These are phyloP conservation scores for Phytophthora pisi DNA, from an alignment of 352 stramenopile genomes.

Conservation along the genomic window DNA sequence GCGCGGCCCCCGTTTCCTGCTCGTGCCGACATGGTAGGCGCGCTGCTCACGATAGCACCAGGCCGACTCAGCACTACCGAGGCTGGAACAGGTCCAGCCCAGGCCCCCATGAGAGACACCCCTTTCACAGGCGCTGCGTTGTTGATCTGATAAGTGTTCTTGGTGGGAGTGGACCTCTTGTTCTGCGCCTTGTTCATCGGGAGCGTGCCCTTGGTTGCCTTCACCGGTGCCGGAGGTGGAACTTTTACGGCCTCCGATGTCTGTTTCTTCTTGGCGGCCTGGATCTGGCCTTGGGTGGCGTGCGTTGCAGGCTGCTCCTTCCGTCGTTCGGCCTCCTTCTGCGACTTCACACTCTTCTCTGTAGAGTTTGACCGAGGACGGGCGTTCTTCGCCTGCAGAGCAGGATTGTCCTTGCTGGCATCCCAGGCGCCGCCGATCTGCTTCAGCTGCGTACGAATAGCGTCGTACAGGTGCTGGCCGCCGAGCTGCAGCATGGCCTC, in stretches of 20 bases:
- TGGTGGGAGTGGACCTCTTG: background rate
- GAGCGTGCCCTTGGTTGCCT: background rate
- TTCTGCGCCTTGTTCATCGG: background rate
- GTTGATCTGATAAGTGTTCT: background rate
- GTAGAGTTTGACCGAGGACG: background rate
- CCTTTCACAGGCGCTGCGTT: background rate
- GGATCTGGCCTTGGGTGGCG: background rate
- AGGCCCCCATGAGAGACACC: background rate
- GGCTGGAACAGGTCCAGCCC: background rate
- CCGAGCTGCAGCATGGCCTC: constrained; percentile 22
- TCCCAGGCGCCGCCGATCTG: constrained; percentile 21
- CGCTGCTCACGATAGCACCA: constrained; percentile 10
- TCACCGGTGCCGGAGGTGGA: constrained; percentile 21
- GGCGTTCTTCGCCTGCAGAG: constrained; percentile 20
- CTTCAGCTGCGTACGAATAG: constrained; percentile 21
- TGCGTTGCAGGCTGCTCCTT: constrained; percentile 12
- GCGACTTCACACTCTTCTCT: constrained; percentile 1
- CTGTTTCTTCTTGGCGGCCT: constrained; percentile 17
- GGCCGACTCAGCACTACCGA: background rate
- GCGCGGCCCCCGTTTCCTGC: background rate
- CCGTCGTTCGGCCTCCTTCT: constrained; percentile 5
- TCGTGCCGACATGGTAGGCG: background rate
- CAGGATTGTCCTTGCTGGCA: constrained; percentile 15
- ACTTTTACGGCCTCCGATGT: constrained; percentile 12
- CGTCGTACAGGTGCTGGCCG: constrained; percentile 23